A percentile compares a stretch with the other conserved stretches of the same genome.
phyloP scores from a whole-genome alignment of 768 basidiomycete species.

The Boletus insuetus region DNA sequence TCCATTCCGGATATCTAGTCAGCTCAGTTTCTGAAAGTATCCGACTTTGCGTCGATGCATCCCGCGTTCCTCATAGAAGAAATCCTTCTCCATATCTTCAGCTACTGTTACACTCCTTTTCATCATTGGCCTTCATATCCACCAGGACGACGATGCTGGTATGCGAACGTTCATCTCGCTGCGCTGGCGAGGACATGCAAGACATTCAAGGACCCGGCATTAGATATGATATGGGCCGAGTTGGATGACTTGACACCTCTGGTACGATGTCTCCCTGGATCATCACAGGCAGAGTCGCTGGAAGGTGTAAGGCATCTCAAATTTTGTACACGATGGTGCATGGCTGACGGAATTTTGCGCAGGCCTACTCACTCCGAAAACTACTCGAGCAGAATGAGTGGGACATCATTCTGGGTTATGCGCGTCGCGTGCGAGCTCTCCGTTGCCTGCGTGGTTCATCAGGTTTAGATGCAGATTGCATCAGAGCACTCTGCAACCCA shows the following conservation, averaged over 20 bases:
- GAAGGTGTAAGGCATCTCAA: constrained; percentile 3
- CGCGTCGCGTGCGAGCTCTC: constrained; percentile 8
- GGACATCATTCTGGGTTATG: constrained; percentile 6
- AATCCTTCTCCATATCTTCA: constrained; percentile 11
- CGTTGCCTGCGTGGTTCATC: background rate
- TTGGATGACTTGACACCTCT: constrained; percentile 11
- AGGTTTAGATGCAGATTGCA: background rate
- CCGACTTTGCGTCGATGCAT: background rate
- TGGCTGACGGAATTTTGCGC: background rate
- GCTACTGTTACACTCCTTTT: background rate
- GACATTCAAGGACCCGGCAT: constrained; percentile 11
- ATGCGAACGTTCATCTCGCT: constrained; percentile 1
- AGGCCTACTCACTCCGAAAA: constrained; percentile 2
- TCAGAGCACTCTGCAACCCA: constrained; percentile 2
- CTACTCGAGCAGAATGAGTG: constrained; percentile 1
- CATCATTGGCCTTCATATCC: background rate
- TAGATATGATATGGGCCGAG: constrained; percentile 11
- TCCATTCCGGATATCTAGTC: no score
- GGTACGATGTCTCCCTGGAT: constrained; percentile 4
- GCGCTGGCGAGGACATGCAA: constrained; percentile 9
- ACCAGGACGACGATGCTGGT: background rate
- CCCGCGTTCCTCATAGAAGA: constrained; percentile 7
- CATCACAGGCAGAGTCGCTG: background rate
- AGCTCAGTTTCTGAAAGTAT: no score
- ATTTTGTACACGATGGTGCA: background rate